Conservation (phyloP, 441 rosid species). For the Populus hybrid region DNA sequence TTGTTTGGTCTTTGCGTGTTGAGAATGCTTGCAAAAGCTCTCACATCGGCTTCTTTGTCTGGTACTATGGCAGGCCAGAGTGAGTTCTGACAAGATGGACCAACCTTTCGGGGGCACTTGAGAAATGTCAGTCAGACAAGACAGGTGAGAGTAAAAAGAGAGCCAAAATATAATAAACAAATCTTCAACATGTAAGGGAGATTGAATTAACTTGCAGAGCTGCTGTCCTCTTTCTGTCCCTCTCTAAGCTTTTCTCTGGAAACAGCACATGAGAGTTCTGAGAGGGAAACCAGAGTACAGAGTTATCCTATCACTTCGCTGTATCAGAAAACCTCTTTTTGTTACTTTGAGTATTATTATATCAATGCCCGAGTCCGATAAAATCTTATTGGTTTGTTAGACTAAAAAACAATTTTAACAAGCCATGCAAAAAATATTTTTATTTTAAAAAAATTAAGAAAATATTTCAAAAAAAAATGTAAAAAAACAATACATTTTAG, state of each 20-base stretch:
- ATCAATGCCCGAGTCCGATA: too few relatives aligned
- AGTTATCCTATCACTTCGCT: background rate
- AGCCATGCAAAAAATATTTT: too few relatives aligned
- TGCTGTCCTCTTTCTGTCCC: background rate
- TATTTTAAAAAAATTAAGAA: too few relatives aligned
- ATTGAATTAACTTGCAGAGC: background rate
- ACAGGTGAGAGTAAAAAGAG: constrained; percentile 43
- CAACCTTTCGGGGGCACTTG: constrained; percentile 40
- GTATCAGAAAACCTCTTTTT: too few relatives aligned
- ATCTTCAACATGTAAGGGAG: background rate
- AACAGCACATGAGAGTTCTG: background rate
- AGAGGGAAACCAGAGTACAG: background rate
- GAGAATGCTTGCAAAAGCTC: constrained; percentile 27
- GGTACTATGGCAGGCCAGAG: constrained; percentile 8
- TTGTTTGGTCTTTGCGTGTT: constrained; percentile 4
- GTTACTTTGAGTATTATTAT: too few relatives aligned
- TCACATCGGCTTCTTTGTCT: constrained; percentile 23
- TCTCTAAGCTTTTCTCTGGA: background rate
- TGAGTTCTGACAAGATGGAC: constrained; percentile 43
- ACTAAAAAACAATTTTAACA: too few relatives aligned
- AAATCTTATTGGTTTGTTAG: too few relatives aligned
- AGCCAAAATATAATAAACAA: background rate
- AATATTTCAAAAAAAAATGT: too few relatives aligned
- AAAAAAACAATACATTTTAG: too few relatives aligned
- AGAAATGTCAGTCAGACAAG: constrained; percentile 64